Percentiles rank a stretch among this genome's conserved stretches.
Conservation (phyloP, 2,329 filamentous ascomycete species). For the Geoglossum cookeanum region DNA sequence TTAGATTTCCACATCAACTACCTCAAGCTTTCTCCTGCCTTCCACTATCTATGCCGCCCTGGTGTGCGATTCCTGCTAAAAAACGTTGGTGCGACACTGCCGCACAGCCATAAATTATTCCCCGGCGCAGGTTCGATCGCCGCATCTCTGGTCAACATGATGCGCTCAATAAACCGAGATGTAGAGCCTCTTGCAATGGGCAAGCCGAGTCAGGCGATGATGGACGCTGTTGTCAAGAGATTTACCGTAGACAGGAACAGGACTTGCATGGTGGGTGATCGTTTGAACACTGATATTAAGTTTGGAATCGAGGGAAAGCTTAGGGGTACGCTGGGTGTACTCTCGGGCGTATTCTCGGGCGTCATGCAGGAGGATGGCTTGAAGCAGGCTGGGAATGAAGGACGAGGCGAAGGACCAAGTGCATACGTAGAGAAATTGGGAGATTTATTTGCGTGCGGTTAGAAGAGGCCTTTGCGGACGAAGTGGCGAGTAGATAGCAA, state of each 20-base stretch:
- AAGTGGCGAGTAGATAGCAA: too few relatives aligned
- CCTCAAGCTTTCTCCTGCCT: constrained; percentile 67
- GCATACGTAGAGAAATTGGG: constrained; percentile 74
- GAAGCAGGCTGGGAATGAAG: constrained; percentile 44
- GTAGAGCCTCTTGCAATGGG: constrained; percentile 54
- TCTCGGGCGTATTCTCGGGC: constrained; percentile 84
- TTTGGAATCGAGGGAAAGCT: constrained; percentile 84
- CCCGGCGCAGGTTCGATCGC: constrained; percentile 76
- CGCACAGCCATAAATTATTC: constrained; percentile 65
- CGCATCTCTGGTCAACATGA: constrained; percentile 58
- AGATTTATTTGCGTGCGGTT: constrained; percentile 35
- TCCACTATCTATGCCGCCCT: constrained; percentile 59
- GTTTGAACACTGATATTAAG: constrained; percentile 85
- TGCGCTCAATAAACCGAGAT: constrained; percentile 22
- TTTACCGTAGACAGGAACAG: constrained; percentile 69
- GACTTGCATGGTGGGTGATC: constrained; percentile 91
- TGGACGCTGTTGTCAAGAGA: constrained; percentile 95
- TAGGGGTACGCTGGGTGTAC: constrained; percentile 75
- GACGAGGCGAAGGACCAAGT: constrained; percentile 39
- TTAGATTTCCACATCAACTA: constrained; percentile 94
- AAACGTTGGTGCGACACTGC: constrained; percentile 80
- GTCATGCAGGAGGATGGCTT: constrained; percentile 75
- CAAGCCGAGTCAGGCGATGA: constrained; percentile 97
- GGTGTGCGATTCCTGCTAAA: constrained; percentile 83
- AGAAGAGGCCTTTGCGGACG: too few relatives aligned